A percentile compares a stretch with the other conserved stretches of the same genome.
Evolutionary conservation across 1,284 basidiomycete species (phyloP).

Genomic region (Apiotrichum siamense): DNA sequence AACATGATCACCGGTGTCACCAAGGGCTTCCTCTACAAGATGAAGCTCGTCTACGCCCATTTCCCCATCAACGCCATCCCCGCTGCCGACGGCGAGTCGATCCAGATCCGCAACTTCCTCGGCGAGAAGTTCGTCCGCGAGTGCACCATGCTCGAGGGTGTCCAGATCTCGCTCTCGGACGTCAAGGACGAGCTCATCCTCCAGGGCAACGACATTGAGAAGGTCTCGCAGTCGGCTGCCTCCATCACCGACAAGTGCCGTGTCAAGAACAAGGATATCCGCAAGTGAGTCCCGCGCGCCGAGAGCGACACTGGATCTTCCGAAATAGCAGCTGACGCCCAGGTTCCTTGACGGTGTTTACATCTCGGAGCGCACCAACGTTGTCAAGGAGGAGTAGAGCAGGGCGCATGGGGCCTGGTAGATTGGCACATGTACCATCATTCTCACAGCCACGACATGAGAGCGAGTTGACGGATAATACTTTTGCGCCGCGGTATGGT

Average conservation of each 20-base stretch:
- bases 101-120: slow-evolving; percentile 97
- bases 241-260: slow-evolving; percentile 90
- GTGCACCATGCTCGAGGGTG: slow-evolving; percentile 86
- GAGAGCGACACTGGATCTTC: slow-evolving; percentile 49
- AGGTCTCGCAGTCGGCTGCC: slow-evolving; percentile 92
- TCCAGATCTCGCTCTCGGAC: slow-evolving; percentile 82
- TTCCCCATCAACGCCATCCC: slow-evolving; percentile 99
- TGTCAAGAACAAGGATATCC: slow-evolving; percentile 97
- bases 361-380: slow-evolving; percentile 40
- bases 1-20: slow-evolving; percentile 99
- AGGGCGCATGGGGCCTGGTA: slow-evolving; percentile 17
- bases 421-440: slow-evolving; percentile 23
- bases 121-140: slow-evolving; percentile 76
- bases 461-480: background rate
- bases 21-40: slow-evolving; percentile 99
- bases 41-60: slow-evolving; percentile 98
- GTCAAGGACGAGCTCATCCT: slow-evolving; percentile 92
- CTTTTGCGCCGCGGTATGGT: background rate
- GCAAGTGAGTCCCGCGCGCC: slow-evolving; percentile 56
- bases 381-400: slow-evolving; percentile 27
- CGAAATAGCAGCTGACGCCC: slow-evolving; percentile 36
- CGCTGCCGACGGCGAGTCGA: slow-evolving; percentile 64
- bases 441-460: slow-evolving; percentile 11
- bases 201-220: slow-evolving; percentile 90
- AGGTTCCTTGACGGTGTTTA: slow-evolving; percentile 59